Base-by-base conservation (phyloP, 2,329 filamentous ascomycete species). In the Fusarium continuum region DNA sequence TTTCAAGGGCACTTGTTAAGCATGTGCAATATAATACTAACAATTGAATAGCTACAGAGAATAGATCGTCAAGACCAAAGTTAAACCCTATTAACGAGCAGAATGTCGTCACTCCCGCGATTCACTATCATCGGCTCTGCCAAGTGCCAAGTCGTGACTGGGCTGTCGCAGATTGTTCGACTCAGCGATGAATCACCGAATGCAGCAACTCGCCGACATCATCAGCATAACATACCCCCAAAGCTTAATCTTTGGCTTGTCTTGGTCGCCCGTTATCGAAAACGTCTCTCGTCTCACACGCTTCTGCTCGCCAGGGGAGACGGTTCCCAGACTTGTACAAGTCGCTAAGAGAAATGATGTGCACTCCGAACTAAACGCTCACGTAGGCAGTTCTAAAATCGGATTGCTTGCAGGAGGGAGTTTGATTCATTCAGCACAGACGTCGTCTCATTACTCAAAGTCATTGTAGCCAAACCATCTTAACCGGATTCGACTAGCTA, bases 251-350 rank as follows among this genome's bases (percentile, higher is more conserved):
- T 29, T 28, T 35, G 28, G 28, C n/a, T 48, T 52, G 54, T 58
- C 52, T 48, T 55, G 55, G 43, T 38, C 16, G 26, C 45, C 46
- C 44, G 47, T 59, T 47, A 49, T 59, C 34, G 52, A 63, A 65
- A 63, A 59, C 62, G 62, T 63, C 62, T 63, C 62, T 49, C 32
- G 55, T 60, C 54, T 61, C 60, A 55, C 47, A 38, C 41, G 43
- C 36, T 38, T 19, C 39, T 31, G 41, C 29, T 60, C 60, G 50
- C 49, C 32, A 44, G 43, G 40, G 40, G 32, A 57, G 10, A 46
- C 32, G 26, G 45, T 49, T 29, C 45, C 32, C 20, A 63, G 47
- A 66, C n/a, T n/a, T n/a, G n/a, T 40, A 65, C 50, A 65, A 6
- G 32, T 65, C 62, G 39, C 44, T 48, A 63, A 65, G 56, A 51